Conservation (phyloP, 805 yeast genomes). For the Candida ponderosae region DNA sequence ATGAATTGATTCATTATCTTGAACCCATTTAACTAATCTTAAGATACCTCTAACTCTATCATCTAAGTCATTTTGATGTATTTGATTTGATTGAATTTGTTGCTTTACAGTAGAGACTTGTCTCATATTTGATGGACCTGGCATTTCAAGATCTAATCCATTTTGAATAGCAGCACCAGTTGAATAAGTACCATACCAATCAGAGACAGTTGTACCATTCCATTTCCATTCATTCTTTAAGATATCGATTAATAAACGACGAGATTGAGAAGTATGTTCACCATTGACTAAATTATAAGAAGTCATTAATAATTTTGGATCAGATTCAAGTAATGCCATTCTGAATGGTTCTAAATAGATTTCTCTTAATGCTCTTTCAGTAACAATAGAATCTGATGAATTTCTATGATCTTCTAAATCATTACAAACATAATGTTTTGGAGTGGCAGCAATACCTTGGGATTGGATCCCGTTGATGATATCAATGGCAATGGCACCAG, state of each 20-base stretch:
- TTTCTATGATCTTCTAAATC: conserved; percentile 50
- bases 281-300: conserved; percentile 58
- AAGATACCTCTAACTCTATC: conserved; percentile 41
- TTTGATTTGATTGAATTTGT: conserved; percentile 29
- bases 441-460: conserved; percentile 39
- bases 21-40: conserved; percentile 35
- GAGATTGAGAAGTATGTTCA: conserved; percentile 39
- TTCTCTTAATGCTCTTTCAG: conserved; percentile 56
- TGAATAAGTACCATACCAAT: conserved; percentile 56
- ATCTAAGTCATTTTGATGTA: conserved; percentile 32
- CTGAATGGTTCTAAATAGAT: conserved; percentile 55
- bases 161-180: conserved; percentile 37
- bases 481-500: conserved; percentile 35
- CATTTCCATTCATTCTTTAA: conserved; percentile 50
- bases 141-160: conserved; percentile 59
- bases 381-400: conserved; percentile 36
- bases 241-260: conserved; percentile 32
- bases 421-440: conserved; percentile 54
- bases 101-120: conserved; percentile 30
- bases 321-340: conserved; percentile 42
- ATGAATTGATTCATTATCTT: conserved; percentile 31
- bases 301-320: conserved; percentile 51
- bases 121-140: conserved; percentile 47
- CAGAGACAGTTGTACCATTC: conserved; percentile 49
- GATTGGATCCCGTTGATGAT: conserved; percentile 46